Conservation (phyloP, 1,284 basidiomycete species). For the Agroathelia rolfsii region DNA sequence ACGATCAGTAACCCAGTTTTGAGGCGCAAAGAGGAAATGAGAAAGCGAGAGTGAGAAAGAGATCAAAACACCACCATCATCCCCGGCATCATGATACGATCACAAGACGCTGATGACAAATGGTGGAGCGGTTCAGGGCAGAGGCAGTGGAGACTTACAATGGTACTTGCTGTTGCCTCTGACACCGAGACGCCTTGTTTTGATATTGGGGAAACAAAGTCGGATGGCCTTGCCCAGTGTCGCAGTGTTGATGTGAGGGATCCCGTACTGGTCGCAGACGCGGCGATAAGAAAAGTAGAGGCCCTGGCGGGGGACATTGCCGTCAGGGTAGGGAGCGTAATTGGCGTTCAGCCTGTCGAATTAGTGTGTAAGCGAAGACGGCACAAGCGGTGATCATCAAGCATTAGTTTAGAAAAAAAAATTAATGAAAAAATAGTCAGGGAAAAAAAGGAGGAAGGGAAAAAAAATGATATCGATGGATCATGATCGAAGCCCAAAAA, state of each 20-base stretch:
- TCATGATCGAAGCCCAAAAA: constrained; percentile 1
- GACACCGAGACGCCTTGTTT: constrained; percentile 83
- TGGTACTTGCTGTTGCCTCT: constrained; percentile 90
- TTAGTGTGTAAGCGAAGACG: constrained; percentile 14
- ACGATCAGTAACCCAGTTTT: constrained; percentile 17
- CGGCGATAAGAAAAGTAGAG: constrained; percentile 88
- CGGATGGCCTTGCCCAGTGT: constrained; percentile 90
- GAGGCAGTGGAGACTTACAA: constrained; percentile 43
- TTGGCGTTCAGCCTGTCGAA: constrained; percentile 77
- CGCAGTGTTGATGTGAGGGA: constrained; percentile 89
- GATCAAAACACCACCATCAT: too few relatives aligned
- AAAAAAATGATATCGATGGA: too few relatives aligned
- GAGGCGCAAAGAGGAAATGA: constrained; percentile 4
- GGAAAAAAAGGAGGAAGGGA: constrained; percentile 9
- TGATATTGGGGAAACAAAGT: constrained; percentile 87
- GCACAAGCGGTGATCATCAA: constrained; percentile 4
- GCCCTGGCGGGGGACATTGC: constrained; percentile 79
- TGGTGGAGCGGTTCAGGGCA: too few relatives aligned
- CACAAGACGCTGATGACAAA: constrained; percentile 9
- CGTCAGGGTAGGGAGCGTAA: constrained; percentile 84
- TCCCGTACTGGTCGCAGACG: constrained; percentile 82
- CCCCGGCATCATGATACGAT: too few relatives aligned
- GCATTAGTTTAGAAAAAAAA: too few relatives aligned
- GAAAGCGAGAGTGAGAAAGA: constrained; percentile 8
- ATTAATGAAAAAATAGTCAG: constrained; percentile 13